Base-by-base conservation (phyloP, 495 filamentous ascomycete genomes). In the Cladorrhinum samala region DNA sequence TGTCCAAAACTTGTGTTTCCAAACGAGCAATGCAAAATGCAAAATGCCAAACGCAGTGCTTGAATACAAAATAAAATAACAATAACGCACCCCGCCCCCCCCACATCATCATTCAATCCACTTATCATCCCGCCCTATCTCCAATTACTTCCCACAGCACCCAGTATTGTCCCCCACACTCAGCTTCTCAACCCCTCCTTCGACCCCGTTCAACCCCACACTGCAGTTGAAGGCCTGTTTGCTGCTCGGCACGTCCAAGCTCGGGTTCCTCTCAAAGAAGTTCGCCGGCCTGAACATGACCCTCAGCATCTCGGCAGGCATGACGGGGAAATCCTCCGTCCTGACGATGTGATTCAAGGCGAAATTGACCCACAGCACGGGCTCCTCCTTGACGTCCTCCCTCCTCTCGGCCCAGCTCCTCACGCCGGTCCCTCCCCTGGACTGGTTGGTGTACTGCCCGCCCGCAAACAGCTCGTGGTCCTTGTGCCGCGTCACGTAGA, bases 391-490 rank as follows among this genome's bases (percentile, higher is more conserved):
- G 14, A 55, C n/a, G 2, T 16, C 45, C 17, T 65, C 68, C 19
- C 20, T 37, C 16, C 58, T 47, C 0, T 57, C 48, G 0, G 59
- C 57, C 60, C 65, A 70, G 25, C 53, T 53, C 13, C 61, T 55
- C 14, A 58, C 64, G 2, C 61, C 64, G 0, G 41, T 51, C 3
- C 58, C 67, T n/a, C 58, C 60, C 2, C 63, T 63, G 25, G 66
- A 67, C 71, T 96, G 91, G 56, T 95, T 88, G 2, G 91, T 96
- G 66, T 92, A 96, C 63, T 84, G 79, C 6, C 91, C 91, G 7
- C 84, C 89, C 0, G 91, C 83, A 62, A 82, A 95, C 3, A 94
- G 69, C 66, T 96, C 91, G 6, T 76, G 82, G 50, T 94, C 90
- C 38, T 72, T 75, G 65, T 94, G 87, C 18, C 78, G 79, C 1